These are phyloP conservation scores for Leishmania major DNA, from an alignment of 208 protist genomes.

Conservation along the genomic window DNA sequence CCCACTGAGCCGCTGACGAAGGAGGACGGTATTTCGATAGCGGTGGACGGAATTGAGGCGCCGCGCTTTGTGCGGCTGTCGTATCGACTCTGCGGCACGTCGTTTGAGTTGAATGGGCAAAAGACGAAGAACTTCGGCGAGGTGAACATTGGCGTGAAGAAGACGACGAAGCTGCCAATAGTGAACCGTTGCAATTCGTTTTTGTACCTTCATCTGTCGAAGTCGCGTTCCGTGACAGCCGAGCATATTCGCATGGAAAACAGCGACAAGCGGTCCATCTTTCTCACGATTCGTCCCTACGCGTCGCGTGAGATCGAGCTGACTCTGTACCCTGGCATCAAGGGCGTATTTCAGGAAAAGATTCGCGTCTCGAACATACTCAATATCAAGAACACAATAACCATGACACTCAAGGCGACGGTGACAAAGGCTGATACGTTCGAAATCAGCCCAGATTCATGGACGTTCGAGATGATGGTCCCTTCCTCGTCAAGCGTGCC, in stretches of 20 bases:
- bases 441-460: conserved; percentile 83
- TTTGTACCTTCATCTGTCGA: conserved; percentile 66
- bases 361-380: conserved; percentile 78
- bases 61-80: conserved; percentile 86
- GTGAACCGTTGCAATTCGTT: conserved; percentile 82
- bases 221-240: conserved; percentile 84
- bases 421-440: conserved; percentile 90
- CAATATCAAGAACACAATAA: conserved; percentile 62
- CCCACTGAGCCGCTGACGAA: conserved; percentile 68
- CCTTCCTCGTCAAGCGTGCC: conserved; percentile 38
- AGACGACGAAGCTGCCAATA: conserved; percentile 78
- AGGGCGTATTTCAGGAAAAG: conserved; percentile 78
- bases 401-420: conserved; percentile 76
- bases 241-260: conserved; percentile 84
- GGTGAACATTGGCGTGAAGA: conserved; percentile 85
- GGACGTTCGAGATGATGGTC: conserved; percentile 71
- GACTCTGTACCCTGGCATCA: conserved; percentile 84
- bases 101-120: conserved; percentile 78
- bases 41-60: conserved; percentile 64
- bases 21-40: conserved; percentile 81
- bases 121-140: conserved; percentile 91
- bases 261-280: conserved; percentile 70
- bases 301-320: conserved; percentile 83
- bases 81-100: conserved; percentile 69
- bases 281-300: conserved; percentile 72